Conservation (phyloP, 192 early-diverging fungal genomes). For the Coemansia pectinata region DNA sequence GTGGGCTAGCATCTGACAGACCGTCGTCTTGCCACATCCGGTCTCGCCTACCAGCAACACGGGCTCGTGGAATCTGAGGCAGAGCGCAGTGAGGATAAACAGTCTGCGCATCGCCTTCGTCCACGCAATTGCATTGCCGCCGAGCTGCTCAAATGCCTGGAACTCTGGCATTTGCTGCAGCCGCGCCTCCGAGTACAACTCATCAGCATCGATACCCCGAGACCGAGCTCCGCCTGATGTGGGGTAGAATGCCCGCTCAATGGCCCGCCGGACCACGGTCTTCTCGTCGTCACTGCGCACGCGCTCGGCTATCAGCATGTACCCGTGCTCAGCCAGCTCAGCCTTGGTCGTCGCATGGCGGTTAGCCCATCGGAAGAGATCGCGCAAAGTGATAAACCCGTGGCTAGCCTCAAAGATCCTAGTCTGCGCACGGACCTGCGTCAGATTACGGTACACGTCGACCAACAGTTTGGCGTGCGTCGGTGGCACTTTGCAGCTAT, state of each 20-base stretch:
- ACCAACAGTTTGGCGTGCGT: conserved; percentile 85
- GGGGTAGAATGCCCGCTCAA: conserved; percentile 81
- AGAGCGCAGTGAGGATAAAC: conserved; percentile 82
- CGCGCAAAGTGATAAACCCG: conserved; percentile 94
- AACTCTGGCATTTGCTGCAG: conserved; percentile 49
- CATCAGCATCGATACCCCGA: conserved; percentile 29
- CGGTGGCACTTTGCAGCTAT: conserved; percentile 83
- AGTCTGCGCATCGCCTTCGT: conserved; percentile 90
- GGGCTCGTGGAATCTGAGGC: conserved; percentile 81
- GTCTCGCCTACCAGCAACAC: conserved; percentile 96
- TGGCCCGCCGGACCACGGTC: conserved; percentile 71
- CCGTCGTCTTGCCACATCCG: conserved; percentile 98
- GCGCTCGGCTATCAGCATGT: conserved; percentile 92
- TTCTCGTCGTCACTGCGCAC: conserved; percentile 82
- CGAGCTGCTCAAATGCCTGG: conserved; percentile 17
- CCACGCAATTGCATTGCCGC: conserved; percentile 66
- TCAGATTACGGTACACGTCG: conserved; percentile 79
- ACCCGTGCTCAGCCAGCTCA: conserved; percentile 91
- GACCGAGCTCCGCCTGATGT: conserved; percentile 36
- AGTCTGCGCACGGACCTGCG: conserved; percentile 69
- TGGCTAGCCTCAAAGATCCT: conserved; percentile 95
- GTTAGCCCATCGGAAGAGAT: conserved; percentile 96
- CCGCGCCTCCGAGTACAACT: conserved; percentile 27
- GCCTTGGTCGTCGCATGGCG: conserved; percentile 75
- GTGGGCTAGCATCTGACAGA: conserved; percentile 88